These are phyloP conservation scores for Manihot esculenta DNA, from an alignment of 441 rosid species.

Conservation along the genomic window DNA sequence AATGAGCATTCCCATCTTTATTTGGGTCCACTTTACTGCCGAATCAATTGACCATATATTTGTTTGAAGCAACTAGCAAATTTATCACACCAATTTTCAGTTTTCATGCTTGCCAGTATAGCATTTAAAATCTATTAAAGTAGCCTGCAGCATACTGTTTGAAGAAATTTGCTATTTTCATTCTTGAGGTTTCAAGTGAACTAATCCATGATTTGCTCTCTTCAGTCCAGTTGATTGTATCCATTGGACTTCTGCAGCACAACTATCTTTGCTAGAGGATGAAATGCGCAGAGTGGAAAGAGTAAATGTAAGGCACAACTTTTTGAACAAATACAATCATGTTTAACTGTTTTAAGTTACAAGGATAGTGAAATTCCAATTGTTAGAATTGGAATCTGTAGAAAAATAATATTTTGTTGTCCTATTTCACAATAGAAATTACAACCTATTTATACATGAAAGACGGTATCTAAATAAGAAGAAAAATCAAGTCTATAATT, in stretches of 20 bases:
- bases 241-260: conserved; percentile 90
- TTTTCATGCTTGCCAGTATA: neutral
- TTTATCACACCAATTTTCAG: neutral
- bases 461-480: too few species aligned
- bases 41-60: neutral
- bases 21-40: too few species aligned
- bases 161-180: neutral
- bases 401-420: too few species aligned
- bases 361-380: neutral
- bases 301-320: conserved; percentile 62
- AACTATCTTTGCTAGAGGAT: conserved; percentile 91
- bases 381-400: neutral
- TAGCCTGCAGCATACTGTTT: neutral
- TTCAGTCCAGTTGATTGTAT: conserved; percentile 98
- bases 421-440: too few species aligned
- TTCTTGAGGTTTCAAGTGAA: conserved; percentile 14
- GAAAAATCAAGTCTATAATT: too few species aligned
- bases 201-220: conserved; percentile 10
- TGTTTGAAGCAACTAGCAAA: conserved; percentile 1
- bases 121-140: neutral
- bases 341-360: neutral
- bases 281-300: conserved; percentile 97
- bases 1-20: too few species aligned
- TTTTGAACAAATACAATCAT: conserved; percentile 9
- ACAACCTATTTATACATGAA: too few species aligned